Evolutionary conservation across 1,284 basidiomycete species (phyloP).

Genomic region (Cutaneotrichosporon cavernicola): DNA sequence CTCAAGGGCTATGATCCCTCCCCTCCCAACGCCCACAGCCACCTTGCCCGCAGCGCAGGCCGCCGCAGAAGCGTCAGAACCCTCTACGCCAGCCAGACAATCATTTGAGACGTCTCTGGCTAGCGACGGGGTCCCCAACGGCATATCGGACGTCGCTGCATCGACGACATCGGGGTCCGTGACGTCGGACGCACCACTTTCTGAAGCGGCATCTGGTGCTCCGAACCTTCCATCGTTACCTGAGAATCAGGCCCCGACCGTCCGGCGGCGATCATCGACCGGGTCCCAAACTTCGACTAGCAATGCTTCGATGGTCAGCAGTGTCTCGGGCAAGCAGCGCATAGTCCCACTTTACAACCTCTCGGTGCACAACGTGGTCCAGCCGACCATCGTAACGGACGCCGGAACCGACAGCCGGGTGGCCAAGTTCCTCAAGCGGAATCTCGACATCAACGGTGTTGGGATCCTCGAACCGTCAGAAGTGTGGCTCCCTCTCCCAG

Average conservation of each 20-base stretch:
- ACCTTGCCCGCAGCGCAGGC: background rate
- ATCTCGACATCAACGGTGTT: constrained; percentile 75
- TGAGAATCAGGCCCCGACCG: background rate
- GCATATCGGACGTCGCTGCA: background rate
- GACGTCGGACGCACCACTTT: constrained; percentile 1
- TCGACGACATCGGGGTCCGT: background rate
- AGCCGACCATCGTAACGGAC: constrained; percentile 71
- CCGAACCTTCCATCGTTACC: background rate
- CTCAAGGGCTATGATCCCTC: background rate
- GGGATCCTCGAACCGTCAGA: constrained; percentile 79
- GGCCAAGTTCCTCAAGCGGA: constrained; percentile 80
- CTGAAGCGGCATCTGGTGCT: background rate
- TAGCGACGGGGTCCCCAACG: background rate
- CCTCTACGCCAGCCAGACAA: constrained; percentile 16
- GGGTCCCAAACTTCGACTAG: constrained; percentile 7
- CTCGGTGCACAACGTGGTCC: constrained; percentile 81
- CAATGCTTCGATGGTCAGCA: constrained; percentile 15
- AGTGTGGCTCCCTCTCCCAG: constrained; percentile 58
- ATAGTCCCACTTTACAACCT: constrained; percentile 94
- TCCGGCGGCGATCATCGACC: constrained; percentile 6
- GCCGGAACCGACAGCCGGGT: constrained; percentile 88
- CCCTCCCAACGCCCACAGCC: background rate
- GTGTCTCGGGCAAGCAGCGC: constrained; percentile 49
- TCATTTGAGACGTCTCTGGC: constrained; percentile 13
- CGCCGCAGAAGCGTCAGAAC: constrained; percentile 1